These are phyloP conservation scores for Neoscytalidium dimidiatum DNA, from an alignment of 2,329 filamentous ascomycete species.

Conservation along the genomic window DNA sequence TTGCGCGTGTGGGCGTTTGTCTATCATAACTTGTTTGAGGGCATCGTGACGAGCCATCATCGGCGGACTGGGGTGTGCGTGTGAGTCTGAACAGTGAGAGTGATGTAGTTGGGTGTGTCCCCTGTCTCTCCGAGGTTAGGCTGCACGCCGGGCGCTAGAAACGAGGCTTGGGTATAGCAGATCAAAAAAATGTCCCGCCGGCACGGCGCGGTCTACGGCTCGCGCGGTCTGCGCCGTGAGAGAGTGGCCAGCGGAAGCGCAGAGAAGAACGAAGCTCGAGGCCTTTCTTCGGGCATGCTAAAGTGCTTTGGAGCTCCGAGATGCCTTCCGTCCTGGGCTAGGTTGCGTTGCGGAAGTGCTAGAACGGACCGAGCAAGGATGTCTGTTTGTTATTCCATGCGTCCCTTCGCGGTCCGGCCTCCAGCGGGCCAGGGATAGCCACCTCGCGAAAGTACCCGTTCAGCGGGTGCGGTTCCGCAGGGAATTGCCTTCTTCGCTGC, in stretches of 20 bases:
- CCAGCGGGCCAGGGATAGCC: background rate
- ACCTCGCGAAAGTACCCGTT: background rate
- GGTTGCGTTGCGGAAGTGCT: background rate
- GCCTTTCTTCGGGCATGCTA: constrained; percentile 2
- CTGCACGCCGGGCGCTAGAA: constrained; percentile 7
- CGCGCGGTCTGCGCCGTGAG: background rate
- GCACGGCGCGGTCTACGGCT: background rate
- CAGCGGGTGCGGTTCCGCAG: background rate
- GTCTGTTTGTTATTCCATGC: background rate
- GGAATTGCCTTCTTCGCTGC: background rate
- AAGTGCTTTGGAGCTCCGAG: background rate
- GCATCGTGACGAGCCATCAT: background rate
- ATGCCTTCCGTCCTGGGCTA: constrained; percentile 8
- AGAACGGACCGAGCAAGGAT: background rate
- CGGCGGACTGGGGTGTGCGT: background rate
- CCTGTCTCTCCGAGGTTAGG: constrained; percentile 6
- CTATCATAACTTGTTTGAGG: constrained; percentile 5
- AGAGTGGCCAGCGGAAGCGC: background rate
- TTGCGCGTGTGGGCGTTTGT: background rate
- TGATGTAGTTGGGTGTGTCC: background rate
- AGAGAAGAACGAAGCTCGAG: background rate
- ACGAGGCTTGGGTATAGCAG: background rate
- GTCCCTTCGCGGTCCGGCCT: background rate
- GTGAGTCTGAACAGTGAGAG: background rate
- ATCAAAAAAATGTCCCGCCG: background rate